phyloP scores from a whole-genome alignment of 164 flowering plant species.

The Stephania cephalantha region DNA sequence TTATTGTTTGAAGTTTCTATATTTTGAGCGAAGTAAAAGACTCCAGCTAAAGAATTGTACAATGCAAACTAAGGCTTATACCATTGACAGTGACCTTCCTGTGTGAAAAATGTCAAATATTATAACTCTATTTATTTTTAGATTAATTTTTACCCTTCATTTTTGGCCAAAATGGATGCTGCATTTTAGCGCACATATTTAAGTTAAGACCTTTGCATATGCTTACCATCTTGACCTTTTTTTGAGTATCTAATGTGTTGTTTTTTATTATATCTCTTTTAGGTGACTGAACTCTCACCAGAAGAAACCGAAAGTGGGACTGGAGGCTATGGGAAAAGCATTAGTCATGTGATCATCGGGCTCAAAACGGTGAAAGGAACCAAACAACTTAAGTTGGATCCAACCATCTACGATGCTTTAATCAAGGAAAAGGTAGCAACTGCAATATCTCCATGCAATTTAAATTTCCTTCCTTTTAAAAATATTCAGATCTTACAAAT shows the following conservation, averaged over 20 bases:
- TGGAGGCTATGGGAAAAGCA: constrained; percentile 97
- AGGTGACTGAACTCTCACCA: constrained; percentile 99
- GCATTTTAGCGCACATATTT: too few species aligned
- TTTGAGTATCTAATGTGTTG: constrained; percentile 1
- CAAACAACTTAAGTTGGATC: constrained; percentile 94
- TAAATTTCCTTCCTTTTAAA: background rate
- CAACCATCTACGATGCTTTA: constrained; percentile 96
- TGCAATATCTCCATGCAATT: background rate
- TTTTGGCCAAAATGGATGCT: too few species aligned
- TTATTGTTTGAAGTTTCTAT: background rate
- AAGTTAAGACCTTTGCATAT: background rate
- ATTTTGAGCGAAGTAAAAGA: background rate
- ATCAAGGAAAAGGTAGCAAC: constrained; percentile 74
- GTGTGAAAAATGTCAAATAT: too few species aligned
- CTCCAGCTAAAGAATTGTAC: too few species aligned
- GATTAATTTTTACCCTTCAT: too few species aligned
- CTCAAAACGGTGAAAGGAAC: constrained; percentile 97
- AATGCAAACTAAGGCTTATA: too few species aligned
- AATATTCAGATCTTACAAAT: background rate
- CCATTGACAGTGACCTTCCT: too few species aligned
- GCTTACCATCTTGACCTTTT: background rate
- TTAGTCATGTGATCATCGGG: constrained; percentile 86
- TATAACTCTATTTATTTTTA: too few species aligned
- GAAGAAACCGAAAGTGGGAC: constrained; percentile 92
- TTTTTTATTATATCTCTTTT: constrained; percentile 5